Base-by-base conservation (phyloP, 129 eudicot genomes). In the Flaveria bidentis region DNA sequence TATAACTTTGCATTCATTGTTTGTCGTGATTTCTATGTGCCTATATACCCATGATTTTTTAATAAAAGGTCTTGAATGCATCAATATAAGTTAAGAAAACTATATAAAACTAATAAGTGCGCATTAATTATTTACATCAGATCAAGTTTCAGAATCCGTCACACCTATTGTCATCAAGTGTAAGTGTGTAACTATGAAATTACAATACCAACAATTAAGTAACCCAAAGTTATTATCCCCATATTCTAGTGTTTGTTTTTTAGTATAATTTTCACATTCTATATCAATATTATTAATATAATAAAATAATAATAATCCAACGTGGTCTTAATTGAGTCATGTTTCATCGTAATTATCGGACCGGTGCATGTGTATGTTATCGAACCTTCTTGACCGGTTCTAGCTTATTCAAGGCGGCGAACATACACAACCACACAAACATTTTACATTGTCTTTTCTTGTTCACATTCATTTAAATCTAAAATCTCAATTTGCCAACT, bases 281-380 rank as follows among this genome's bases (percentile, higher is more conserved):
- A 36, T 2, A 25, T 11, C 1, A 25, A 68, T 1, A 44, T 51
- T 2, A 42, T 10, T 2, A 25, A 68, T 1, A 44, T 23, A 12
- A 20, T 17, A 26, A 53, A 63, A 64, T 2, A 41, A 39, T 65
- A 72, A 56, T 65, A 72, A 68, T 69, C 62, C 41, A 62, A 72
- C 41, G 5, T 39, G 57, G 69, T 65, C 69, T 72, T 73, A 79
- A 62, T 11, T 72, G 25, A 64, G 73, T 8, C 50, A 44, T 63
- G 83, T 66, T 80, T 80, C 74, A 73, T 80, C 83, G 79, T 74
- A 66, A 66, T 25, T 15, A 42, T 66, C 63, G 83, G 83, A 80
- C 52, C 33, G 75, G 74, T 73, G 69, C 62, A 66, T 73, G 69
- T 80, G 83, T 73, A 70, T 62, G 17, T 56, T 53, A 73, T 73